phyloP scores from a whole-genome alignment of 352 stramenopile species.

The Peronospora destructor region DNA sequence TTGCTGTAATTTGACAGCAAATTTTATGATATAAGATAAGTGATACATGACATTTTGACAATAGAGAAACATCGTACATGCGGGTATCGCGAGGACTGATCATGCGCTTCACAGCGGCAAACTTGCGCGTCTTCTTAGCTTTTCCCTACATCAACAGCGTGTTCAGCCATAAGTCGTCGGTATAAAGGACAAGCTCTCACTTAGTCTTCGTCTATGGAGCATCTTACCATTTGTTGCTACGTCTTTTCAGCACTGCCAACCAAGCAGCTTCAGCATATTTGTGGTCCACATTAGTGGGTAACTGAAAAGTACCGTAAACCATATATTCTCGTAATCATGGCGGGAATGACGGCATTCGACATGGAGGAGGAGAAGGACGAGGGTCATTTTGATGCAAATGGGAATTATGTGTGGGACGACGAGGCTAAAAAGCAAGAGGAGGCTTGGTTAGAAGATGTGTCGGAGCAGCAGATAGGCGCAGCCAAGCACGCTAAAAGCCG shows the following conservation, averaged over 20 bases:
- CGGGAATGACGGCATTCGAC: constrained; percentile 66
- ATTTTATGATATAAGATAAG: not conserved
- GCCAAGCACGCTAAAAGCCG: constrained; percentile 57
- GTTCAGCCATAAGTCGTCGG: constrained; percentile 2
- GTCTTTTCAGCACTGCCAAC: constrained; percentile 14
- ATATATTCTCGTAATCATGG: constrained; percentile 2
- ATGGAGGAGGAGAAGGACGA: constrained; percentile 84
- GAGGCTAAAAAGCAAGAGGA: constrained; percentile 74
- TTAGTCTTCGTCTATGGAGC: not conserved
- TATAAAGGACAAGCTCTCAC: not conserved
- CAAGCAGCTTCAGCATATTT: constrained; percentile 9
- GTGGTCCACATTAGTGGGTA: not conserved
- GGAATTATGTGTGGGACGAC: constrained; percentile 79
- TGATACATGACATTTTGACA: not conserved
- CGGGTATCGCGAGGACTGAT: constrained; percentile 97
- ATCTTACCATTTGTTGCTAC: constrained; percentile 14
- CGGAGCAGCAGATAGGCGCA: constrained; percentile 63
- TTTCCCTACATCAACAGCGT: constrained; percentile 76
- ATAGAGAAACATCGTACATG: constrained; percentile 58
- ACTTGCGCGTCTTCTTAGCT: constrained; percentile 97
- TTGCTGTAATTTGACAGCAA: constrained; percentile 35
- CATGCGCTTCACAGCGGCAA: constrained; percentile 96
- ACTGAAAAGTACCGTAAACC: too few relatives aligned
- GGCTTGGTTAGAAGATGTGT: constrained; percentile 69
- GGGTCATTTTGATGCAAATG: constrained; percentile 71